These are phyloP conservation scores for Boletus pseudopeckii DNA, from an alignment of 768 basidiomycete species.

Conservation along the genomic window DNA sequence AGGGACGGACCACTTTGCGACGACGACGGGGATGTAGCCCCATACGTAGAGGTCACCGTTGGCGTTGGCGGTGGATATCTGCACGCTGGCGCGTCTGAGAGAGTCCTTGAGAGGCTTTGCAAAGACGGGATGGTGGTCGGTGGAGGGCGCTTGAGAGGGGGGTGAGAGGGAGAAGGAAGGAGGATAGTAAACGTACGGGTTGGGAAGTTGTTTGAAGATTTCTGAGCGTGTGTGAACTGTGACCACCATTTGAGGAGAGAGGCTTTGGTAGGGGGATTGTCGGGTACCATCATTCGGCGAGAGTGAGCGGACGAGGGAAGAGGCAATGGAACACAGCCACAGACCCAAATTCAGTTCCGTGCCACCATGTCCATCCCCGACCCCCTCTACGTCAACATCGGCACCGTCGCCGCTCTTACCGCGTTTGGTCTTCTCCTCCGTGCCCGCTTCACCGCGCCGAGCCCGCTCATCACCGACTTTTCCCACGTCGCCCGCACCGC, in stretches of 20 bases:
- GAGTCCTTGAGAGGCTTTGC: slow-evolving; percentile 82
- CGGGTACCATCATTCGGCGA: slow-evolving; percentile 29
- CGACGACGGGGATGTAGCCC: slow-evolving; percentile 95
- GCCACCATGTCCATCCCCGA: neutral
- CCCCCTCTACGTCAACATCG: neutral
- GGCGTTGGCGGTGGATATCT: slow-evolving; percentile 85
- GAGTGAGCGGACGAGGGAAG: too few relatives aligned
- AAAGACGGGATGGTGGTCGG: slow-evolving; percentile 62
- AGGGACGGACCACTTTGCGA: slow-evolving; percentile 84
- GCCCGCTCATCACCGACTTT: neutral
- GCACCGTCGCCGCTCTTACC: neutral
- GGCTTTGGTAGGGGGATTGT: slow-evolving; percentile 43
- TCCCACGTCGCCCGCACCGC: slow-evolving; percentile 3
- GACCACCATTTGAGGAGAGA: slow-evolving; percentile 82
- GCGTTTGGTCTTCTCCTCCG: neutral
- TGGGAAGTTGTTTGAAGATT: slow-evolving; percentile 49
- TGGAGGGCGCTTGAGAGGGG: slow-evolving; percentile 20
- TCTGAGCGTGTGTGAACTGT: slow-evolving; percentile 65
- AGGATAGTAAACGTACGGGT: slow-evolving; percentile 35
- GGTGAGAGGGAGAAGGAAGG: slow-evolving; percentile 1
- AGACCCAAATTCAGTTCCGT: too few relatives aligned
- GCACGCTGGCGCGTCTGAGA: slow-evolving; percentile 83
- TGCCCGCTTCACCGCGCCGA: neutral
- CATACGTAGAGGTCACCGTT: slow-evolving; percentile 84
- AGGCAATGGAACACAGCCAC: slow-evolving; percentile 20